Conservation (phyloP, 2,329 filamentous ascomycete species). For the Fusarium humuli region DNA sequence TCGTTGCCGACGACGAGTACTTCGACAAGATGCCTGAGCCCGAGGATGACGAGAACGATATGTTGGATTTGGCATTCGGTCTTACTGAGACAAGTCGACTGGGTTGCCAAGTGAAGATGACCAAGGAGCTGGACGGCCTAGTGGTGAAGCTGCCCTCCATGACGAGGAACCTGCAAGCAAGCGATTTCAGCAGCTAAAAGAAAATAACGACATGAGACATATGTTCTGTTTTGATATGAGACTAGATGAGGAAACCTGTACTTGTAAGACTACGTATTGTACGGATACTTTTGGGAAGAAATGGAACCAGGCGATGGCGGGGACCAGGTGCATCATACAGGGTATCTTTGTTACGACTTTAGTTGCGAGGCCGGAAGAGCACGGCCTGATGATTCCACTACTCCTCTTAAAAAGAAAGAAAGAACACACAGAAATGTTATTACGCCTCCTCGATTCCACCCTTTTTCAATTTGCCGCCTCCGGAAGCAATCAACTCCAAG, state of each 20-base stretch:
- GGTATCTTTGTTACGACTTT: slow-evolving; percentile 49
- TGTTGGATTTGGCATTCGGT: slow-evolving; percentile 91
- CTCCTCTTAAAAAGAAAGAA: slow-evolving; percentile 44
- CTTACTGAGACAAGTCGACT: slow-evolving; percentile 85
- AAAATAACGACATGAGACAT: slow-evolving; percentile 17
- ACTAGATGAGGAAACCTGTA: slow-evolving; percentile 36
- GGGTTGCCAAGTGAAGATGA: slow-evolving; percentile 94
- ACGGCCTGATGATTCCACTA: slow-evolving; percentile 46
- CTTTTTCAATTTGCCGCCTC: slow-evolving; percentile 70
- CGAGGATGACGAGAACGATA: slow-evolving; percentile 86
- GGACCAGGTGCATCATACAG: slow-evolving; percentile 45
- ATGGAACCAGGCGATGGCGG: slow-evolving; percentile 38
- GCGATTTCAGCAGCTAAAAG: slow-evolving; percentile 75
- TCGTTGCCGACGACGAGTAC: slow-evolving; percentile 77
- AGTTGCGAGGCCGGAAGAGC: slow-evolving; percentile 42
- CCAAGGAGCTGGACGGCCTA: slow-evolving; percentile 86
- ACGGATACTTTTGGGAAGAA: slow-evolving; percentile 36
- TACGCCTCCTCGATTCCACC: slow-evolving; percentile 68
- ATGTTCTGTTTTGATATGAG: slow-evolving; percentile 34
- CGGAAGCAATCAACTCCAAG: slow-evolving; percentile 84
- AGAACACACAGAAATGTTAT: slow-evolving; percentile 39
- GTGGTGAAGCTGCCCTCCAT: slow-evolving; percentile 88
- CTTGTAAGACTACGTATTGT: slow-evolving; percentile 45
- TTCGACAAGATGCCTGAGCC: slow-evolving; percentile 84
- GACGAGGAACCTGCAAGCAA: slow-evolving; percentile 95